These are phyloP conservation scores for Cryoendolithus antarcticus DNA, from an alignment of 2,329 filamentous ascomycete species.

Conservation along the genomic window DNA sequence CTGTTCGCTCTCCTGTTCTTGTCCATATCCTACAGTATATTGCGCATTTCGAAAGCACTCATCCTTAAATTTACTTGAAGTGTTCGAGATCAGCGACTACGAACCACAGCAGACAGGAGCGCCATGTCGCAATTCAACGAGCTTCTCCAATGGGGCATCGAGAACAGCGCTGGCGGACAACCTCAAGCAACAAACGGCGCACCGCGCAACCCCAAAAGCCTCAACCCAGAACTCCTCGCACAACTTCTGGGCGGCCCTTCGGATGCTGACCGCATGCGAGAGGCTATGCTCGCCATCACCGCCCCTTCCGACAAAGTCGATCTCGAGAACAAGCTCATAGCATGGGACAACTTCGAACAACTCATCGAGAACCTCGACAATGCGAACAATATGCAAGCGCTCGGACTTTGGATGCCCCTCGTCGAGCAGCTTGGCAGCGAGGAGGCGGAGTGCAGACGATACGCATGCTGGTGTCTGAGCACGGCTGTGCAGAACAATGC, in stretches of 20 bases:
- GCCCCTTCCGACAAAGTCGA: constrained; percentile 43
- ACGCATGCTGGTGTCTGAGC: constrained; percentile 88
- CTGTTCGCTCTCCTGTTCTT: no score
- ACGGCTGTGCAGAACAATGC: constrained; percentile 95
- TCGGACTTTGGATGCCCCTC: constrained; percentile 73
- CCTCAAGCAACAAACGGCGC: no score
- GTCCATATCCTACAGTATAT: no score
- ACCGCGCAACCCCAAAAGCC: constrained; percentile 26
- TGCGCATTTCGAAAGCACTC: no score
- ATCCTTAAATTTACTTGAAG: no score
- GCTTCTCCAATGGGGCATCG: constrained; percentile 67
- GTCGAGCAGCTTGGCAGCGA: constrained; percentile 55
- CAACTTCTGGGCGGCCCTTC: constrained; percentile 71
- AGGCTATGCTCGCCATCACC: constrained; percentile 65
- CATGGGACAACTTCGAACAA: constrained; percentile 93
- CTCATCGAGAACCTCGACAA: constrained; percentile 89
- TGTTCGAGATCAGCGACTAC: no score
- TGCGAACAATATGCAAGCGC: constrained; percentile 76
- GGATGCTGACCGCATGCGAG: constrained; percentile 84
- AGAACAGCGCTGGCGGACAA: constrained; percentile 41
- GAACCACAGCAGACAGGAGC: no score
- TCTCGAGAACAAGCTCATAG: constrained; percentile 64
- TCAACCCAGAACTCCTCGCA: constrained; percentile 59
- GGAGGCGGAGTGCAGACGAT: constrained; percentile 61
- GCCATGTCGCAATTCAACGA: constrained; percentile 42